These are phyloP conservation scores for Fusarium gaditjirri DNA, from an alignment of 2,329 filamentous ascomycete genomes.

Conservation along the genomic window DNA sequence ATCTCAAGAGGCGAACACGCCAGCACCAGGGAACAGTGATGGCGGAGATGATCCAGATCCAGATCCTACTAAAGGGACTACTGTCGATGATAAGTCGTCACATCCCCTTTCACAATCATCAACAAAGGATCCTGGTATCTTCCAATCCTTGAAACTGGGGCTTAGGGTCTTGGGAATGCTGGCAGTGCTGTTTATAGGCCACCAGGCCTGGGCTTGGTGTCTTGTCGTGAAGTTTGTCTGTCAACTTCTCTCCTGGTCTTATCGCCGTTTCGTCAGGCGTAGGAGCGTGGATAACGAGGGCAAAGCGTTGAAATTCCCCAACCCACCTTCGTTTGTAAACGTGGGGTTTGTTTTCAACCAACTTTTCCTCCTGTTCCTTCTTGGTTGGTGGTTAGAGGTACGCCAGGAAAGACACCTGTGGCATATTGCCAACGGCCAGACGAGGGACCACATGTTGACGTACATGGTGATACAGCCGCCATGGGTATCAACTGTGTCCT, in stretches of 20 bases:
- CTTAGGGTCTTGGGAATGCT: not conserved
- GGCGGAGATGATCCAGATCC: not conserved
- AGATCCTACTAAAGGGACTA: not conserved
- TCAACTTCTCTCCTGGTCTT: not conserved
- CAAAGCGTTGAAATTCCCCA: not conserved
- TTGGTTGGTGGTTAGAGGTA: conserved; percentile 33
- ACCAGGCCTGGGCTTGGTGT: not conserved
- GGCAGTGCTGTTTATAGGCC: not conserved
- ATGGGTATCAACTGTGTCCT: not conserved
- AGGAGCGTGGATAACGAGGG: not conserved
- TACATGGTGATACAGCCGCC: conserved; percentile 3
- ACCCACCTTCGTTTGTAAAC: too few species aligned
- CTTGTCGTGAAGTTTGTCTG: not conserved
- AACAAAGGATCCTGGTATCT: not conserved
- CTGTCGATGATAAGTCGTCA: not conserved
- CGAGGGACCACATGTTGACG: conserved; percentile 45
- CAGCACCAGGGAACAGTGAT: not conserved
- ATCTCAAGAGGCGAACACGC: not conserved
- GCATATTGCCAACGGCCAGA: conserved; percentile 46
- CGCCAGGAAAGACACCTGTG: conserved; percentile 44
- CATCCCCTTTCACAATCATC: not conserved
- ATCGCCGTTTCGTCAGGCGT: too few species aligned
- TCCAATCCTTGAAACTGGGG: not conserved
- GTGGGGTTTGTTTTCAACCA: conserved; percentile 1
- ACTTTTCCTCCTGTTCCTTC: conserved; percentile 10